Percentiles rank a stretch among this genome's conserved stretches.
These are phyloP conservation scores for Sarocladium oryzae DNA, from an alignment of 2,329 filamentous ascomycete species.

Conservation along the genomic window DNA sequence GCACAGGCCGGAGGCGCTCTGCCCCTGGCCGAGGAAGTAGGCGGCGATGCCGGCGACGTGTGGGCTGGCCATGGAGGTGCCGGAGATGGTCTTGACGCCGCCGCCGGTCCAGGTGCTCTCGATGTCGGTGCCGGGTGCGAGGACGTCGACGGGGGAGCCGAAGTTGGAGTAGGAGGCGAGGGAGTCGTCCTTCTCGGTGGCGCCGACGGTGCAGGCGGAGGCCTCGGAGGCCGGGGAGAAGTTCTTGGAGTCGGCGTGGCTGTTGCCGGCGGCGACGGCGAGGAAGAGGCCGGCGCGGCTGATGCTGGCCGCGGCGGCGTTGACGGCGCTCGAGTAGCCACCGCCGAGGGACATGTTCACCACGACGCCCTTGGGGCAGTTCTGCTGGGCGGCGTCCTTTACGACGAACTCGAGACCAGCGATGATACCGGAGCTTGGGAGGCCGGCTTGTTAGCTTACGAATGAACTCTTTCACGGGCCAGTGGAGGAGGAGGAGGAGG, in stretches of 20 bases:
- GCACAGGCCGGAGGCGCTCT: conserved; percentile 15
- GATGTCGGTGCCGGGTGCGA: conserved; percentile 42
- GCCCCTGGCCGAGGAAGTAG: conserved; percentile 37
- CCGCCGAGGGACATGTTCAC: conserved; percentile 54
- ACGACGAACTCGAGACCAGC: conserved; percentile 45
- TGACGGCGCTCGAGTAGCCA: conserved; percentile 36
- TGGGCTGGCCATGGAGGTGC: conserved; percentile 36
- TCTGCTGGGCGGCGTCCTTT: conserved; percentile 31
- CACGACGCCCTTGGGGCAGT: conserved; percentile 27
- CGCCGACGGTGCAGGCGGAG: conserved; percentile 47
- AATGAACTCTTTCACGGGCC: too few species aligned
- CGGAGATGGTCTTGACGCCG: conserved; percentile 33
- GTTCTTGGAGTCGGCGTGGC: conserved; percentile 33
- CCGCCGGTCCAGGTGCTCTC: conserved; percentile 41
- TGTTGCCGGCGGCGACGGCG: conserved; percentile 51
- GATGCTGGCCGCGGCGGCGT: conserved; percentile 41
- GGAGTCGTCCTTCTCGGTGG: conserved; percentile 32
- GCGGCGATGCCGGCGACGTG: conserved; percentile 36
- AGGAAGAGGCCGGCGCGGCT: conserved; percentile 43
- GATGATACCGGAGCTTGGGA: conserved; percentile 32
- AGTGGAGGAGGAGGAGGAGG: too few species aligned
- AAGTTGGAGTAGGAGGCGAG: conserved; percentile 47
- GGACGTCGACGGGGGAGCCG: conserved; percentile 42
- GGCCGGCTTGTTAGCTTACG: too few species aligned
- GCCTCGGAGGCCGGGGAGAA: conserved; percentile 42